A percentile compares a stretch with the other conserved stretches of the same genome.
Evolutionary conservation across 2,329 filamentous ascomycete species (phyloP).

Genomic region (Aspergillus sclerotialis): DNA sequence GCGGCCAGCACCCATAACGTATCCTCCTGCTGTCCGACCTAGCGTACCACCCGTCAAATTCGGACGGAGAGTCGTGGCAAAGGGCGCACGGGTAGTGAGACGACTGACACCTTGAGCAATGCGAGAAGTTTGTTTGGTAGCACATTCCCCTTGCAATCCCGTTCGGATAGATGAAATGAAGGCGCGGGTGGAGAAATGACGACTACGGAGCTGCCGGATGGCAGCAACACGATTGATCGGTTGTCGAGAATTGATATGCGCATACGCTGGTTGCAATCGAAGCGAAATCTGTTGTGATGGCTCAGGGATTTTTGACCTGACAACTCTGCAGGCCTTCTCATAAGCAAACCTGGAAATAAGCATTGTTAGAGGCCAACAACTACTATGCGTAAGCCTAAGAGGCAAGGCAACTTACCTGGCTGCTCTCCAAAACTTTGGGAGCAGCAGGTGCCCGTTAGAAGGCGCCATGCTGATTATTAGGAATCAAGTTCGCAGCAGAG

Average conservation of each 20-base stretch:
- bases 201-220: constrained; percentile 57
- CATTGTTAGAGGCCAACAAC: constrained; percentile 17
- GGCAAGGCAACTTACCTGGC: constrained; percentile 33
- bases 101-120: constrained; percentile 52
- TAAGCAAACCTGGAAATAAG: constrained; percentile 38
- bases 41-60: constrained; percentile 86
- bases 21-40: constrained; percentile 82
- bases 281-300: constrained; percentile 32
- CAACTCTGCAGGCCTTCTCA: constrained; percentile 38
- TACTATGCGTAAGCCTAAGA: constrained; percentile 3
- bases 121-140: constrained; percentile 50
- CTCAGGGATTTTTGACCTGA: constrained; percentile 38
- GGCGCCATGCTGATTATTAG: constrained; percentile 36
- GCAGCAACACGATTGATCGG: constrained; percentile 55
- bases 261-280: constrained; percentile 54
- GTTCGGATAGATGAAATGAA: constrained; percentile 46
- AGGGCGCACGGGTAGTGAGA: constrained; percentile 70
- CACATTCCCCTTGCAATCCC: constrained; percentile 40
- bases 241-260: constrained; percentile 50
- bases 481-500: constrained; percentile 5
- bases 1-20: constrained; percentile 63
- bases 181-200: constrained; percentile 55
- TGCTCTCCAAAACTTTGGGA: constrained; percentile 43
- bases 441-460: constrained; percentile 43
- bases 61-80: constrained; percentile 79